phyloP scores from a whole-genome alignment of 495 filamentous ascomycete species.

The Talaromyces stipitatus region DNA sequence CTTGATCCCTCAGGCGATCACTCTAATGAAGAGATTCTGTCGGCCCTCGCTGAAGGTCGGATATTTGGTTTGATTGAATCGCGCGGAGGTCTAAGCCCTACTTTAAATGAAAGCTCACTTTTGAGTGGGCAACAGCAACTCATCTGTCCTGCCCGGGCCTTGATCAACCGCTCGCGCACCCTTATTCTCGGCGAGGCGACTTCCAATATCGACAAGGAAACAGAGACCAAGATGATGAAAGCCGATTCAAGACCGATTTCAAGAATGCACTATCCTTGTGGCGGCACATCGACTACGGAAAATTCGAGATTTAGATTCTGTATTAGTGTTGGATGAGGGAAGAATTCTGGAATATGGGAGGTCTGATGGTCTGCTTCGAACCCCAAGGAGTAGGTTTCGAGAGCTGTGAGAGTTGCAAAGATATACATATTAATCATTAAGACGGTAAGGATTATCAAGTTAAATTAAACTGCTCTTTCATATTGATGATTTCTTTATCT shows the following conservation, averaged over 20 bases:
- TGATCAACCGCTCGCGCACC: conserved; percentile 34
- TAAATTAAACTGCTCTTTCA: too few species aligned
- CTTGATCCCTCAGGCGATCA: conserved; percentile 26
- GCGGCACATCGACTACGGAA: conserved; percentile 39
- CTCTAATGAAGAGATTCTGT: conserved; percentile 22
- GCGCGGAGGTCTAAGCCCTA: conserved; percentile 31
- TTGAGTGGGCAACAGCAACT: conserved; percentile 48
- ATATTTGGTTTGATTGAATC: conserved; percentile 29
- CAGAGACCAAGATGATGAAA: conserved; percentile 34
- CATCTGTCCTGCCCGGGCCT: conserved; percentile 42
- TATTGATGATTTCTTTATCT: too few species aligned
- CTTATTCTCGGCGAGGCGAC: conserved; percentile 48
- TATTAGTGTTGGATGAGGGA: conserved; percentile 74
- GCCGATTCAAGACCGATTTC: conserved; percentile 34
- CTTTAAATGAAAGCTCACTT: conserved; percentile 27
- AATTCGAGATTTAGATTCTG: conserved; percentile 47
- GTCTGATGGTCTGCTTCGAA: conserved; percentile 13
- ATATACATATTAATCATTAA: too few species aligned
- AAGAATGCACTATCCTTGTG: conserved; percentile 37
- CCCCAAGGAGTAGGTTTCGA: background rate
- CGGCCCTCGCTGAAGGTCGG: conserved; percentile 33
- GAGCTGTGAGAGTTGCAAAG: background rate
- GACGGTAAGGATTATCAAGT: too few species aligned
- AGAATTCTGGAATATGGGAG: conserved; percentile 51
- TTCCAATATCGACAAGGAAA: conserved; percentile 36